Percentiles rank a stretch among this genome's conserved stretches.
phyloP scores from a whole-genome alignment of 306 rosid species.

The Styphnolobium japonicum region DNA sequence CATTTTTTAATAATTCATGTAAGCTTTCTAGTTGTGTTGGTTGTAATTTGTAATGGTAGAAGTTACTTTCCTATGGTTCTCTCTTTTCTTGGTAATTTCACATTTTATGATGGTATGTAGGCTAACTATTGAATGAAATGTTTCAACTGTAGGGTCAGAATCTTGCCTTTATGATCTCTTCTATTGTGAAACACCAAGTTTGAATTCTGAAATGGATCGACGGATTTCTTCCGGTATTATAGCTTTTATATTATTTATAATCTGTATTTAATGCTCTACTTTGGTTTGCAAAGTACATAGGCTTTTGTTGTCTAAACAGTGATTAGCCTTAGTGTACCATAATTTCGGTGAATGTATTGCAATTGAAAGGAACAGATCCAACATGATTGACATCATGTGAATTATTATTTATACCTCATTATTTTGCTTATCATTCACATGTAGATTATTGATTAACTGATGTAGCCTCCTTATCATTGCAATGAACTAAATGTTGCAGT shows the following conservation, averaged over 20 bases:
- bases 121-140: slow-evolving; percentile 25
- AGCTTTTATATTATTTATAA: not conserved
- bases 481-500: too few species aligned
- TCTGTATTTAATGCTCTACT: not conserved
- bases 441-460: too few species aligned
- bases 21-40: not conserved
- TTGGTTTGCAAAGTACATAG: not conserved
- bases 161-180: slow-evolving; percentile 80
- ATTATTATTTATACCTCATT: too few species aligned
- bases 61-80: not conserved
- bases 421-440: too few species aligned
- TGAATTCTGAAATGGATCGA: slow-evolving; percentile 40
- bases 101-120: not conserved
- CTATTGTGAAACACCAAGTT: slow-evolving; percentile 54
- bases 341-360: too few species aligned
- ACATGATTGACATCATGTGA: too few species aligned
- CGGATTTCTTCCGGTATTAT: slow-evolving; percentile 46
- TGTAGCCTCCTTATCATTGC: too few species aligned
- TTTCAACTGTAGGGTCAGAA: slow-evolving; percentile 46
- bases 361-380: too few species aligned
- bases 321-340: not conserved
- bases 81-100: slow-evolving; percentile 3
- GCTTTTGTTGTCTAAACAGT: not conserved
- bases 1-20: not conserved
- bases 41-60: not conserved